Evolutionary conservation across 441 rosid species (phyloP), one percentile per base, ranked within the genome.

Genomic region (Populus trichocarpa): DNA sequence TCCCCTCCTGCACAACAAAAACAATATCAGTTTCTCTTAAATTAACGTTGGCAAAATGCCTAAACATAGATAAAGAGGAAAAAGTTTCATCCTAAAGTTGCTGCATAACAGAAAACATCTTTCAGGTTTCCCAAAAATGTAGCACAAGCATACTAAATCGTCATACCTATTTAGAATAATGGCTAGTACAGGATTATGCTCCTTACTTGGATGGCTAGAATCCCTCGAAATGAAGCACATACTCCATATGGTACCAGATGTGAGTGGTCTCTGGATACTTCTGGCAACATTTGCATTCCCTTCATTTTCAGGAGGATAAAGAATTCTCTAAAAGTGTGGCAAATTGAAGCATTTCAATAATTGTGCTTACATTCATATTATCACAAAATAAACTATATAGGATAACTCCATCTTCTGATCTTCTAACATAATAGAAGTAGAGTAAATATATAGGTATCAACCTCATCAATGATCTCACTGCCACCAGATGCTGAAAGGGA

Each of bases 201-300:
- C 94, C 88, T 88, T 86, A 85, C 84, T 86, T 82, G 89, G 79
- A 67, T 86, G 89, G 84, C 73, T 76, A 79, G 83, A 77, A 81
- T 83, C 83, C 75, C 80, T 85, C 78, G 98, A 91, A 83, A 96
- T 88, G 86, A 96, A 96, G 87, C 98, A 93, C 93, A 96, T 92
- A 92, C 98, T 92, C 99, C 99, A 96, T 83, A 96, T 93, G 80
- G 98, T 91, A 81, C 99, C 98, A 84, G 86, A 80, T 81, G 90
- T 84, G 74, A 69, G 77, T 46, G 80, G 79, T 81, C 80, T 86
- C 59, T 80, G 89, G 64, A 72, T 23, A 78, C 76, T 83, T 85
- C 84, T 85, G 67, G 86, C 75, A 77, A 77, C 59, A 83, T 69
- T 78, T 75, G 85, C 67, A 77, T 84, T 81, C 42, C 74, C 87